A percentile compares a stretch with the other conserved stretches of the same genome.
These are phyloP conservation scores for Phalaenopsis hybrid DNA, from an alignment of 116 monocot species.

Conservation along the genomic window DNA sequence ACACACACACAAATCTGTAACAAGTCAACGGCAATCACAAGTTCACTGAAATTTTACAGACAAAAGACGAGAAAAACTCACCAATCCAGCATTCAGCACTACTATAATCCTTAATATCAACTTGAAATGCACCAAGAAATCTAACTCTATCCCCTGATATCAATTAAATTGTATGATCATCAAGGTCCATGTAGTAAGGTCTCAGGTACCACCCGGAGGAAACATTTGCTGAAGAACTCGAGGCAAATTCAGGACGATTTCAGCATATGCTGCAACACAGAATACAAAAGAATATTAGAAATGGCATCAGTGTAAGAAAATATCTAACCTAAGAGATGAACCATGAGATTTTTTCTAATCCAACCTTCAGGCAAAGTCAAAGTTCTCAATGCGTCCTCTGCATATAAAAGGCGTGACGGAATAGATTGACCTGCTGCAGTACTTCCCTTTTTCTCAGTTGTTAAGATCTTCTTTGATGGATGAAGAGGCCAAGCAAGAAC, in stretches of 20 bases:
- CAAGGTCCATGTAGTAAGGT: background rate
- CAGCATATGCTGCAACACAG: constrained; percentile 62
- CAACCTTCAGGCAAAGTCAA: constrained; percentile 84
- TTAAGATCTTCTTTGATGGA: constrained; percentile 46
- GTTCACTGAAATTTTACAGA: background rate
- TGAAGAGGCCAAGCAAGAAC: constrained; percentile 84
- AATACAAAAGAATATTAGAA: constrained; percentile 7
- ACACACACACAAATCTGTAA: no score
- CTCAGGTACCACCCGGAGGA: constrained; percentile 11
- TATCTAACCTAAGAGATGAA: background rate
- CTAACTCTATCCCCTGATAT: background rate
- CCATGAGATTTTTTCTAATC: background rate
- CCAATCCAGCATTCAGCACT: background rate
- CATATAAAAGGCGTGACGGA: constrained; percentile 80
- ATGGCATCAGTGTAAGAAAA: background rate
- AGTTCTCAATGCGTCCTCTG: constrained; percentile 78
- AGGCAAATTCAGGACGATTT: constrained; percentile 66
- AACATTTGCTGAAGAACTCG: constrained; percentile 50
- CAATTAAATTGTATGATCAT: background rate
- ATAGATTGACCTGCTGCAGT: constrained; percentile 27
- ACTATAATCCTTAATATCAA: background rate
- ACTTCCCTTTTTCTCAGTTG: constrained; percentile 23
- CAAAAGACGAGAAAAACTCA: background rate
- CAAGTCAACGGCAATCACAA: no score
- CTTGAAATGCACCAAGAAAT: background rate